Evolutionary conservation across 371 early-diverging fungal genomes (phyloP).

Genomic region (Lichtheimia corymbifera): DNA sequence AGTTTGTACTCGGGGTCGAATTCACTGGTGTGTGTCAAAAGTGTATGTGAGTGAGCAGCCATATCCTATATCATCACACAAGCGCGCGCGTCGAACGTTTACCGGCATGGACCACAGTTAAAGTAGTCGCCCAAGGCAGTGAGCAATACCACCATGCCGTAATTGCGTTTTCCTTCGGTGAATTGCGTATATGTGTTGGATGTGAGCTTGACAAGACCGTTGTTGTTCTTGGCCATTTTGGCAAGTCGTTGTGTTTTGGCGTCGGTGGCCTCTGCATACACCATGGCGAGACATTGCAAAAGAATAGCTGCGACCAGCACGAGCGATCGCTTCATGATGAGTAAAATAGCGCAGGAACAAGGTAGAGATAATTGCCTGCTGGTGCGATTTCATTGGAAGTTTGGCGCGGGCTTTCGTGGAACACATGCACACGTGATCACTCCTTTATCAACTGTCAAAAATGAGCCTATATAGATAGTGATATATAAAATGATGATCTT

Average conservation of each 20-base stretch:
- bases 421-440: too few relatives aligned
- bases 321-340: slow-evolving; percentile 9
- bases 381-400: neutral
- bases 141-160: slow-evolving; percentile 72
- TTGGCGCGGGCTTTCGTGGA: too few relatives aligned
- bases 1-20: slow-evolving; percentile 73
- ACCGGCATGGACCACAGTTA: slow-evolving; percentile 80
- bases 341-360: neutral
- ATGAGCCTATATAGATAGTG: too few relatives aligned
- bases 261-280: slow-evolving; percentile 17
- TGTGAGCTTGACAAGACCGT: slow-evolving; percentile 62
- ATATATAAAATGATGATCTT: too few relatives aligned
- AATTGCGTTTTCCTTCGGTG: slow-evolving; percentile 77
- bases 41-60: neutral
- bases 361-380: neutral
- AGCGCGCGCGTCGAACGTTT: slow-evolving; percentile 13
- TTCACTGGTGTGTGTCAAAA: slow-evolving; percentile 55
- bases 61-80: neutral
- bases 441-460: too few relatives aligned
- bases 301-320: slow-evolving; percentile 5
- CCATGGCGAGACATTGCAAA: slow-evolving; percentile 1
- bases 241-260: slow-evolving; percentile 35
- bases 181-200: slow-evolving; percentile 61
- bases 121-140: slow-evolving; percentile 74
- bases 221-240: slow-evolving; percentile 43